Conservation (phyloP, 306 rosid species). For the Cucurbita moschata region DNA sequence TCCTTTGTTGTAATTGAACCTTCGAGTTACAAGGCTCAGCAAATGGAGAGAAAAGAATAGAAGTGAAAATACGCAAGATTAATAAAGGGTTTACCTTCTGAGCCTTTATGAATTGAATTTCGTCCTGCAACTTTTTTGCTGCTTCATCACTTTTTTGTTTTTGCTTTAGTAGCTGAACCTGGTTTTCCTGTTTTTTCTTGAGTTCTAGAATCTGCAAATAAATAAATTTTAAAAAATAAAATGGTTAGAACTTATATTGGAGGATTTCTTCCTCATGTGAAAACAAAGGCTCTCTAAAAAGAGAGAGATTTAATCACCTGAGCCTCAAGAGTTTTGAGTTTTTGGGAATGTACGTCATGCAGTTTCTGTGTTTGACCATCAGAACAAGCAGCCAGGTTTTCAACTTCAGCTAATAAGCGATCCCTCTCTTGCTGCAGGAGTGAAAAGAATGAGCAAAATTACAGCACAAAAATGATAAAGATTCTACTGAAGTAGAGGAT, state of each 20-base stretch:
- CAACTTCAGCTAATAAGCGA: constrained; percentile 85
- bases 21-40: constrained; percentile 13
- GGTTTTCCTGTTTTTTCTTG: constrained; percentile 96
- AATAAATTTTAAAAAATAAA: not conserved
- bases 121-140: constrained; percentile 87
- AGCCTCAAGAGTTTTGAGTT: constrained; percentile 79
- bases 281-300: not conserved
- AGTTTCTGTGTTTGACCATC: constrained; percentile 93
- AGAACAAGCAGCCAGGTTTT: constrained; percentile 81
- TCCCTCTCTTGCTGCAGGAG: constrained; percentile 81
- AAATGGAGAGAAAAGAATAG: not conserved
- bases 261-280: not conserved
- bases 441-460: constrained; percentile 14
- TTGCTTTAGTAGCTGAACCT: constrained; percentile 94
- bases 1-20: constrained; percentile 96
- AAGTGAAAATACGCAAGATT: constrained; percentile 4
- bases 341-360: constrained; percentile 87
- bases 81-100: constrained; percentile 57
- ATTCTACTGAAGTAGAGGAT: constrained; percentile 13
- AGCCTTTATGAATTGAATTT: constrained; percentile 91
- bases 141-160: constrained; percentile 99
- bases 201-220: constrained; percentile 64
- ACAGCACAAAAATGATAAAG: constrained; percentile 10
- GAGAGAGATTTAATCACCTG: constrained; percentile 38
- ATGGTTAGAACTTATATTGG: not conserved